Evolutionary conservation across 192 early-diverging fungal species (phyloP).

Genomic region (Phlyctochytrium bullatum): DNA sequence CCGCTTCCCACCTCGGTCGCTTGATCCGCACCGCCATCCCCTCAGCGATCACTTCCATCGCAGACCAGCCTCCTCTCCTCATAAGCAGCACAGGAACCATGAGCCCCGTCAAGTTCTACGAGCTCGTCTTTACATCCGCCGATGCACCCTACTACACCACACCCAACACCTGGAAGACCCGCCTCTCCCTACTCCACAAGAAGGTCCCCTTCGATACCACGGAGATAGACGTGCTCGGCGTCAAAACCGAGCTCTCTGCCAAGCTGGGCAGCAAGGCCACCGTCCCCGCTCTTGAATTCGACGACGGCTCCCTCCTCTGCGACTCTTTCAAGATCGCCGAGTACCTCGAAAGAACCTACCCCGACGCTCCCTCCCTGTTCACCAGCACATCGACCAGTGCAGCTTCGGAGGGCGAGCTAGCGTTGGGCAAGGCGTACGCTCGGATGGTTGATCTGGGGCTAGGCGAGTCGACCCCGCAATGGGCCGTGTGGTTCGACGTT

Average conservation of each 20-base stretch:
- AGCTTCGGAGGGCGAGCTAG: not conserved
- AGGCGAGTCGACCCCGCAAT: conserved; percentile 27
- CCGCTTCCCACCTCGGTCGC: too few relatives aligned
- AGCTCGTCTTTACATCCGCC: not conserved
- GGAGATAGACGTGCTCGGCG: conserved; percentile 8
- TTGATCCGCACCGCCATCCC: too few relatives aligned
- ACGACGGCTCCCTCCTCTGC: conserved; percentile 22
- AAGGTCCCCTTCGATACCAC: conserved; percentile 24
- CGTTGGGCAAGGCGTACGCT: conserved; percentile 23
- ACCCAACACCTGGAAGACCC: conserved; percentile 37
- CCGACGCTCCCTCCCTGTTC: conserved; percentile 40
- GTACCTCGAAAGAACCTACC: conserved; percentile 57
- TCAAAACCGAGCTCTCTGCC: not conserved
- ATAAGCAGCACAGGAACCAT: too few relatives aligned
- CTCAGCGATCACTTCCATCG: too few relatives aligned
- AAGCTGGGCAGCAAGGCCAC: conserved; percentile 11
- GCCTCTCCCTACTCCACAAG: conserved; percentile 29
- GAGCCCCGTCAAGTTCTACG: not conserved
- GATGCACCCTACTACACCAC: not conserved
- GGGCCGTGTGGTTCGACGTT: conserved; percentile 35
- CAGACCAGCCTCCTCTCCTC: too few relatives aligned
- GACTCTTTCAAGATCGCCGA: conserved; percentile 58
- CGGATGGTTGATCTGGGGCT: conserved; percentile 25
- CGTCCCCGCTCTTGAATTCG: conserved; percentile 25
- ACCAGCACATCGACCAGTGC: conserved; percentile 6